Base-by-base conservation (phyloP, 2,329 filamentous ascomycete species). In the Aureobasidium sp. region DNA sequence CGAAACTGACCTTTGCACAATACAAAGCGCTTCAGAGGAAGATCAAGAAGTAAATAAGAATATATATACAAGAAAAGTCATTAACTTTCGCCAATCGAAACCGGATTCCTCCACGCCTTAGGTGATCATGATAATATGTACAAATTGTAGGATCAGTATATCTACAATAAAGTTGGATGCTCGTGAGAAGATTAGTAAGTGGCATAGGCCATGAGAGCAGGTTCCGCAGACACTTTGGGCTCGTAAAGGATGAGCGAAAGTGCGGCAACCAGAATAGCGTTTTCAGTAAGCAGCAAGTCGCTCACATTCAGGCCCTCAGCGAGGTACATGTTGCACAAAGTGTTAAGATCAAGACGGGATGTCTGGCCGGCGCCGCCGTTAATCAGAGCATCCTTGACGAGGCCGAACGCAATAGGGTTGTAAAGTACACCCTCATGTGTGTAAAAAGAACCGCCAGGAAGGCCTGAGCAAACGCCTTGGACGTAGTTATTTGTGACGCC, bases 401-500 rank as follows among this genome's bases (percentile, higher is more conserved):
- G 67, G 2, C 71, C 72, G 62, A 73, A 78, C 0, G 74, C 72
- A 29, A 83, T 69, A 0, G 78, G 75, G 63, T 82, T 80, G 65
- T 77, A 80, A 45, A 84, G 70, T 37, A 79, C 71, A 3, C 76
- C 77, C 62, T 82, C 80, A 63, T 83, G 81, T 0, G 75, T 77
- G 67, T 81, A 82, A 50, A 81, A 70, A 0, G 69, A 67, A 2
- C 78, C 79, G 0, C 76, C 79, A 0, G 73, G 72, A 29, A 71
- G 69, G 0, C 68, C 70, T 0, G 69, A 64, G 66, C 79, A 82
- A 1, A 77, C 67, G 6, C 49, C 64, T 62, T 83, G 79, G 0
- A 82, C 69, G 59, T 82, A 76, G 47, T 75, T 77, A 67, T 83
- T 83, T 0, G 77, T 76, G 1, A 80, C 79, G 2, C 78, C 81